These are phyloP conservation scores for Hyphopichia pseudoburtonii DNA, from an alignment of 1,139 yeast genomes.

Conservation along the genomic window DNA sequence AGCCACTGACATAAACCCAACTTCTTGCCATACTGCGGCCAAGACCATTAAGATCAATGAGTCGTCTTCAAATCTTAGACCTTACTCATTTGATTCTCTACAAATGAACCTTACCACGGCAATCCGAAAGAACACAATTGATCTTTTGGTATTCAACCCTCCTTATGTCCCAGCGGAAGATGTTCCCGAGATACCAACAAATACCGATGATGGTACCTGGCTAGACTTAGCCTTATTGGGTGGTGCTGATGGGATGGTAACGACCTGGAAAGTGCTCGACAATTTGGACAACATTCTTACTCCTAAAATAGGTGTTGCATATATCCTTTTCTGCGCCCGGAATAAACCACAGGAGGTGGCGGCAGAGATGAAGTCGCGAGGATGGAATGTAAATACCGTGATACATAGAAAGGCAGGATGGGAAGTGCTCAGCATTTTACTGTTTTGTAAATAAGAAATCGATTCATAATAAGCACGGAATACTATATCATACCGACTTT, in stretches of 20 bases:
- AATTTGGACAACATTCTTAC: slow-evolving; percentile 49
- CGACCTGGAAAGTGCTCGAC: slow-evolving; percentile 65
- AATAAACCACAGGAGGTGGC: slow-evolving; percentile 71
- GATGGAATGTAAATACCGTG: slow-evolving; percentile 57
- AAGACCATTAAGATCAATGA: slow-evolving; percentile 51
- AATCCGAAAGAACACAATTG: slow-evolving; percentile 50
- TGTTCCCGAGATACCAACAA: slow-evolving; percentile 56
- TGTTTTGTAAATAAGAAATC: slow-evolving; percentile 31
- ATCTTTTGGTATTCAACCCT: slow-evolving; percentile 82
- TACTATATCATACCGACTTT: slow-evolving; percentile 2
- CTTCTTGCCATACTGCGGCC: slow-evolving; percentile 61
- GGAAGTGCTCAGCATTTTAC: slow-evolving; percentile 83
- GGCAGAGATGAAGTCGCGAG: slow-evolving; percentile 41
- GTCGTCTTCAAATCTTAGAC: slow-evolving; percentile 8
- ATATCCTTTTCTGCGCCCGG: slow-evolving; percentile 81
- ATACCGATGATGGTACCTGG: slow-evolving; percentile 59
- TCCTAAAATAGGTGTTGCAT: slow-evolving; percentile 63
- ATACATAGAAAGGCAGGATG: slow-evolving; percentile 84
- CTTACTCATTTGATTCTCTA: slow-evolving; percentile 47
- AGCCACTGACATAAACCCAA: slow-evolving; percentile 78
- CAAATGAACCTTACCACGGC: slow-evolving; percentile 59
- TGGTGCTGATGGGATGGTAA: slow-evolving; percentile 85
- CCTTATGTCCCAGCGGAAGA: slow-evolving; percentile 91
- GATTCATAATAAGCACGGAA: no score
- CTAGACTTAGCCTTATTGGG: slow-evolving; percentile 87